Evolutionary conservation across 306 rosid species (phyloP).

Genomic region (Myrica gale): DNA sequence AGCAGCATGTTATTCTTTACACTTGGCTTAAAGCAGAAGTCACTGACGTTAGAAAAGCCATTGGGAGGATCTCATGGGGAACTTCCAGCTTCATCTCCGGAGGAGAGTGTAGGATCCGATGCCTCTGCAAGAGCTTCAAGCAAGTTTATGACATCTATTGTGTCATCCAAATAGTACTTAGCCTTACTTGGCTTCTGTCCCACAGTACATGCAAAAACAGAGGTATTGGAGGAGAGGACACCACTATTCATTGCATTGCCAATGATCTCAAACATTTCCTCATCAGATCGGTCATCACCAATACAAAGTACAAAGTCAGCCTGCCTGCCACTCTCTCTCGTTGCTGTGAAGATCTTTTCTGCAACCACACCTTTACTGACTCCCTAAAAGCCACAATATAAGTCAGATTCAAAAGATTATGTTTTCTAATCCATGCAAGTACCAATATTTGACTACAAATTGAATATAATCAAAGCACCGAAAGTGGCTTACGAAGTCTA

Average conservation of each 20-base stretch:
- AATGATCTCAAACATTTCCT: constrained; percentile 69
- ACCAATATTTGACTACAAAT: neutral
- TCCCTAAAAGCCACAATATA: constrained; percentile 40
- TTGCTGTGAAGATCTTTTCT: constrained; percentile 49
- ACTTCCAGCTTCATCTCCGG: constrained; percentile 19
- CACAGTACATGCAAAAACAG: constrained; percentile 62
- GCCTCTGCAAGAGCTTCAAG: constrained; percentile 58
- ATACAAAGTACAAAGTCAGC: constrained; percentile 63
- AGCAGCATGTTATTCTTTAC: constrained; percentile 13
- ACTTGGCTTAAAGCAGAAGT: constrained; percentile 18
- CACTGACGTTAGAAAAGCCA: constrained; percentile 17
- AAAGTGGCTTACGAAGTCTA: no score
- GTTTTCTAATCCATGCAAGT: neutral
- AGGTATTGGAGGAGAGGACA: constrained; percentile 37
- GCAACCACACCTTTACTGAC: constrained; percentile 70
- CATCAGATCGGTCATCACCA: constrained; percentile 73
- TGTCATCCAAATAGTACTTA: constrained; percentile 65
- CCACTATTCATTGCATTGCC: constrained; percentile 39
- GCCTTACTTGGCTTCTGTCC: constrained; percentile 82
- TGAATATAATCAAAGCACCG: no score
- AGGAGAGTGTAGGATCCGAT: constrained; percentile 36
- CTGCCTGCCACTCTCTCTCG: constrained; percentile 43
- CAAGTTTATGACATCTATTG: constrained; percentile 53
- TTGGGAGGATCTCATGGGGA: constrained; percentile 19
- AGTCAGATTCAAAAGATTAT: constrained; percentile 2